Evolutionary conservation across 1,139 yeast genomes (phyloP).

Genomic region (Diutina catenulata): DNA sequence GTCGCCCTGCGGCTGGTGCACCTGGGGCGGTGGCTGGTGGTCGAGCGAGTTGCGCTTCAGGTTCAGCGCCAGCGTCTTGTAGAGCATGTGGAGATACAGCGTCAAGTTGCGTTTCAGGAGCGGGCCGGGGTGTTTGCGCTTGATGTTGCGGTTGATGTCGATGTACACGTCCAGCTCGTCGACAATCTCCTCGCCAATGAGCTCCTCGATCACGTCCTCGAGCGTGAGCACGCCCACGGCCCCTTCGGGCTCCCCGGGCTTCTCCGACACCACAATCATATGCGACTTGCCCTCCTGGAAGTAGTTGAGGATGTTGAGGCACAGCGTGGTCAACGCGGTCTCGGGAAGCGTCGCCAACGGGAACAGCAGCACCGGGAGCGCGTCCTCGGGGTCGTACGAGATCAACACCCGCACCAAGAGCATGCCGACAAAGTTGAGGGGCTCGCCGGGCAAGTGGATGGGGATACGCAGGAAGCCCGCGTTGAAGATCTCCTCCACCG

Average conservation of each 20-base stretch:
- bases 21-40: background rate
- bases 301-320: slow-evolving; percentile 84
- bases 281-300: slow-evolving; percentile 97
- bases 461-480: slow-evolving; percentile 96
- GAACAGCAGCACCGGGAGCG: slow-evolving; percentile 82
- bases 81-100: slow-evolving; percentile 52
- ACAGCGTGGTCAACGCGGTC: slow-evolving; percentile 83
- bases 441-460: slow-evolving; percentile 85
- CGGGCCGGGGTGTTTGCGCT: slow-evolving; percentile 78
- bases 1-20: slow-evolving; percentile 6
- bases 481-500: slow-evolving; percentile 83
- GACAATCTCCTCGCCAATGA: slow-evolving; percentile 94
- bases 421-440: slow-evolving; percentile 90
- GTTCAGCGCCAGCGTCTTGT: slow-evolving; percentile 23
- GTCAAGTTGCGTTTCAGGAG: slow-evolving; percentile 62
- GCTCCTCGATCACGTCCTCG: slow-evolving; percentile 94
- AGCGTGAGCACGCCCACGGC: slow-evolving; percentile 86
- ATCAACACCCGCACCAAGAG: slow-evolving; percentile 81
- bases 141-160: slow-evolving; percentile 80
- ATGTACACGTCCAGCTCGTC: slow-evolving; percentile 95
- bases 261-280: slow-evolving; percentile 85
- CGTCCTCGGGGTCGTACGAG: slow-evolving; percentile 95
- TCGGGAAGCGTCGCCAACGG: slow-evolving; percentile 95
- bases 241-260: slow-evolving; percentile 81
- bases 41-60: slow-evolving; percentile 32